phyloP scores from a whole-genome alignment of 78 protist species.

The Pelomyxa schiedti region DNA sequence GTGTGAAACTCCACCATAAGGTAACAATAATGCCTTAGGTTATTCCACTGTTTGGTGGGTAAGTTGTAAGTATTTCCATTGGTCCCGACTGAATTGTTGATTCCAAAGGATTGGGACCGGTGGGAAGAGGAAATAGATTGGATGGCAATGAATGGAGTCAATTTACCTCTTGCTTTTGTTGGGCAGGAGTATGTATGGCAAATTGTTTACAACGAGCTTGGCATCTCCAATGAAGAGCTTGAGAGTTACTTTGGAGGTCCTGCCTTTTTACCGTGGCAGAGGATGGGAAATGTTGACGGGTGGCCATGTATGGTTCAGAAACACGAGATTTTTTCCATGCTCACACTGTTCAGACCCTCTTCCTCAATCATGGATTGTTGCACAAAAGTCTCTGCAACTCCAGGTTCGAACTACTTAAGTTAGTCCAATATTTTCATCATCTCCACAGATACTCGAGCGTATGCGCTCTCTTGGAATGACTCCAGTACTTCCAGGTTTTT shows the following conservation, averaged over 20 bases:
- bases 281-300: slow-evolving; percentile 53
- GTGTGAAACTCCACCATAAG: no score
- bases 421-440: no score
- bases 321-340: no score
- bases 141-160: slow-evolving; percentile 61
- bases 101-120: slow-evolving; percentile 29
- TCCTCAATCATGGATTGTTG: not conserved
- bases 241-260: slow-evolving; percentile 41
- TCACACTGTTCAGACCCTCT: slow-evolving; percentile 39
- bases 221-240: slow-evolving; percentile 13
- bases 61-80: no score
- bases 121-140: slow-evolving; percentile 62
- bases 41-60: no score
- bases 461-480: slow-evolving; percentile 35
- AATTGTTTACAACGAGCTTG: not conserved
- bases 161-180: slow-evolving; percentile 30
- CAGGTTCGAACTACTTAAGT: no score
- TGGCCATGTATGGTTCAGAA: not conserved
- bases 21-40: no score
- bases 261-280: slow-evolving; percentile 59
- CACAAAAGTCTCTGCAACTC: slow-evolving; percentile 5
- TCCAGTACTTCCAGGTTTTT: not conserved
- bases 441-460: slow-evolving; percentile 21
- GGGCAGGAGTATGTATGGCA: slow-evolving; percentile 55
- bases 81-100: no score